Conservation (phyloP, 805 yeast genomes). For the Metschnikowia gruessii region DNA sequence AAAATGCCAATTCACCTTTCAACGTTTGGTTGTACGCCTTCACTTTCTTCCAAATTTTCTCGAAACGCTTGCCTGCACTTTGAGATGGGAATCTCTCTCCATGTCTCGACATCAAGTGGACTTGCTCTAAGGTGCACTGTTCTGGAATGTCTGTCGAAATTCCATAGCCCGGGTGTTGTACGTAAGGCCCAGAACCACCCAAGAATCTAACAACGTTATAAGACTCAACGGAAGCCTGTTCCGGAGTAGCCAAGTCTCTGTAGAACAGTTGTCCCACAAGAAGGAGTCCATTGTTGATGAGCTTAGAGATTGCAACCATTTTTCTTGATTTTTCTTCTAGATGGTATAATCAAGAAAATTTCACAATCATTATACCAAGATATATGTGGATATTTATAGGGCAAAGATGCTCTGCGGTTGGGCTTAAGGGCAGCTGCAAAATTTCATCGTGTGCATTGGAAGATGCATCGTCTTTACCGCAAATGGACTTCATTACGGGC, state of each 20-base stretch:
- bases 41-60: slow-evolving; percentile 27
- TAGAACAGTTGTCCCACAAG: slow-evolving; percentile 27
- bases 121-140: slow-evolving; percentile 58
- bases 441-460: not conserved
- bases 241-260: slow-evolving; percentile 37
- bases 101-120: slow-evolving; percentile 69
- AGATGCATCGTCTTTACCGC: no score
- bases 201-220: slow-evolving; percentile 48
- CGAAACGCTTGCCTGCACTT: slow-evolving; percentile 27
- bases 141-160: slow-evolving; percentile 47
- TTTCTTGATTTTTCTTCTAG: not conserved
- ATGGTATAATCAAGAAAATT: not conserved
- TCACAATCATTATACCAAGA: no score
- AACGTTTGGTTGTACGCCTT: slow-evolving; percentile 27
- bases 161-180: slow-evolving; percentile 51
- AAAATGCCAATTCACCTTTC: slow-evolving; percentile 51
- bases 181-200: slow-evolving; percentile 57
- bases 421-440: not conserved
- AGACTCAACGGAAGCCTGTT: slow-evolving; percentile 42
- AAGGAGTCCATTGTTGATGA: slow-evolving; percentile 29
- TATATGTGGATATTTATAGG: not conserved
- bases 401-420: not conserved
- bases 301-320: slow-evolving; percentile 20
- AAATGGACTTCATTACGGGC: no score
- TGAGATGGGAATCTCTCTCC: slow-evolving; percentile 66